Evolutionary conservation across 768 basidiomycete genomes (phyloP), one percentile per base, ranked within the genome.

Genomic region (Kwoniella botswanensis): DNA sequence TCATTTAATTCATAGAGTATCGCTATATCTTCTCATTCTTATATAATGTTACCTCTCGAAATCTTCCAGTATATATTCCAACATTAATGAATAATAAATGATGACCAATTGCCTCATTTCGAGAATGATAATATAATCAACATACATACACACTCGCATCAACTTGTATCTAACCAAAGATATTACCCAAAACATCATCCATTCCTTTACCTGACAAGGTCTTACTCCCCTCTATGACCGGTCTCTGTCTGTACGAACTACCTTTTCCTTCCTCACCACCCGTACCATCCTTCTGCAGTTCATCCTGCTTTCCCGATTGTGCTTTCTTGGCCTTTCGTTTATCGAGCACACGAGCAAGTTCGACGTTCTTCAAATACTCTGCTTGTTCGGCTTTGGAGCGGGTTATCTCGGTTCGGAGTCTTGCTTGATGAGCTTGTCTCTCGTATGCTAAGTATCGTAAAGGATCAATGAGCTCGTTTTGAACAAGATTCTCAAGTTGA

Each of bases 321-420:
- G 65, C 75, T 62, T 80, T 80, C 73, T 80, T 84, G 21, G 76
- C 80, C 46, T 75, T 73, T 24, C 84, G 73, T 75, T 84, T 84
- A 52, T 84, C 77, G 13, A 84, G 71, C 56, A 95, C 89, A 12
- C 91, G 89, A 2, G 94, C 95, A 18, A 94, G 88, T 80, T 98
- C 96, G 35, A 99, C 97, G 71, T 97, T 95, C 82, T 88, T 89
- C 64, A 98, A 88, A 83, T 99, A 98, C 46, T 95, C 93, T 56
- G 89, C 89, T 81, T 99, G 95, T 84, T 98, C 97, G 41, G 88
- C 85, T 78, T 87, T 89, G 24, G 94, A 96, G 77, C 94, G 91
- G 0, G 93, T 88, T 26, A 99, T 87, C 79, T 98, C 94, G 44
- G 92, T 89, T 4, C 96, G 93, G n/a, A 99, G 85, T 80, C 91